Conservation (phyloP, 441 rosid species). For the Omphalea diandra region DNA sequence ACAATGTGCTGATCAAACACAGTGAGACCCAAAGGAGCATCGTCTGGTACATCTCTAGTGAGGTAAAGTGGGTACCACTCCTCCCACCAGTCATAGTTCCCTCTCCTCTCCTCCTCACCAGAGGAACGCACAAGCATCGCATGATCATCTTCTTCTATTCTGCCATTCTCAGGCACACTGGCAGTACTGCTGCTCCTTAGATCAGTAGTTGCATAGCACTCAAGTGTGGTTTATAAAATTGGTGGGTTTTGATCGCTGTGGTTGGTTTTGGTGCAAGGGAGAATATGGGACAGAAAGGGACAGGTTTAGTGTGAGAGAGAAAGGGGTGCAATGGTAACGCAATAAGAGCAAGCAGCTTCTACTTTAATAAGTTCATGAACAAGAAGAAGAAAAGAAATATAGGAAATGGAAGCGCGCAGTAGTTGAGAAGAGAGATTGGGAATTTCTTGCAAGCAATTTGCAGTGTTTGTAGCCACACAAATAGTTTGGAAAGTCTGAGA, state of each 20-base stretch:
- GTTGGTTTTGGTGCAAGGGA: too few species aligned
- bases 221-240: too few species aligned
- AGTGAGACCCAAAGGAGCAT: constrained; percentile 89
- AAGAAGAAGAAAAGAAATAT: background rate
- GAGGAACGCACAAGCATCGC: constrained; percentile 31
- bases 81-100: constrained; percentile 78
- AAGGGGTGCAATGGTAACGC: constrained; percentile 31
- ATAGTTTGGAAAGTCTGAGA: background rate
- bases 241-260: constrained; percentile 2
- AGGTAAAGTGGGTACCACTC: constrained; percentile 97
- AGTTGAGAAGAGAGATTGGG: background rate
- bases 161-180: background rate
- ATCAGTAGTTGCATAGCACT: constrained; percentile 39
- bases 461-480: constrained; percentile 37
- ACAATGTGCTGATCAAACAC: constrained; percentile 81
- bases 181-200: background rate
- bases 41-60: constrained; percentile 76
- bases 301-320: constrained; percentile 19
- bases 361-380: background rate
- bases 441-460: constrained; percentile 32
- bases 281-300: constrained; percentile 16
- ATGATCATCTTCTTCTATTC: constrained; percentile 11
- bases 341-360: constrained; percentile 22
- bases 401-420: background rate
- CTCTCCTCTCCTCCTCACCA: constrained; percentile 40